Evolutionary conservation across 2,329 filamentous ascomycete species (phyloP).

Genomic region (Nemania diffusa): DNA sequence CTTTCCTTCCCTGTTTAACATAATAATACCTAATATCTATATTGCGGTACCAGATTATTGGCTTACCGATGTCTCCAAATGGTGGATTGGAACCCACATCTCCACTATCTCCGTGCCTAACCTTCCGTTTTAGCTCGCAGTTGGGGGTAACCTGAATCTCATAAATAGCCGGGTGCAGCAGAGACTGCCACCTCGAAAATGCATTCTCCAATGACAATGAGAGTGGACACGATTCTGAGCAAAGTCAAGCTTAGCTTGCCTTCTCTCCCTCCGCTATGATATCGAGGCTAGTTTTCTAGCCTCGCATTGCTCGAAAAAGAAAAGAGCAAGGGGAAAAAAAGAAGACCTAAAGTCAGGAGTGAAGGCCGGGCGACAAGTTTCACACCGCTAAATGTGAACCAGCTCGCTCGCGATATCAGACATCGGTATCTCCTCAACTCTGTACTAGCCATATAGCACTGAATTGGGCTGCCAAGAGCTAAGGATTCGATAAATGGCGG

Average conservation of each 20-base stretch:
- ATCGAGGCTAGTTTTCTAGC: not conserved
- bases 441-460: not conserved
- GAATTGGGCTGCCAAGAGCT: not conserved
- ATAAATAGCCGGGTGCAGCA: slow-evolving; percentile 29
- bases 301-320: not conserved
- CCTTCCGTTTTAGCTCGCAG: slow-evolving; percentile 10
- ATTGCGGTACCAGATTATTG: slow-evolving; percentile 20
- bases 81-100: not conserved
- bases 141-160: slow-evolving; percentile 9
- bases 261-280: not conserved
- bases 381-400: slow-evolving; percentile 6
- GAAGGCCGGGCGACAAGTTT: not conserved
- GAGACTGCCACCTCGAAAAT: slow-evolving; percentile 1
- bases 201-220: not conserved
- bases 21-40: not conserved
- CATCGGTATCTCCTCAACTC: not conserved
- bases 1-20: not conserved
- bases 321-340: not conserved
- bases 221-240: not conserved
- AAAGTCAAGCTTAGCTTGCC: not conserved
- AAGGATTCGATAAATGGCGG: not conserved
- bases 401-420: not conserved
- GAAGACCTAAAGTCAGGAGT: not conserved
- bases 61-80: slow-evolving; percentile 18
- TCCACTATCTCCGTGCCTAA: not conserved